Conservation (phyloP, 2,329 filamentous ascomycete genomes). For the Apiospora malaysiana region DNA sequence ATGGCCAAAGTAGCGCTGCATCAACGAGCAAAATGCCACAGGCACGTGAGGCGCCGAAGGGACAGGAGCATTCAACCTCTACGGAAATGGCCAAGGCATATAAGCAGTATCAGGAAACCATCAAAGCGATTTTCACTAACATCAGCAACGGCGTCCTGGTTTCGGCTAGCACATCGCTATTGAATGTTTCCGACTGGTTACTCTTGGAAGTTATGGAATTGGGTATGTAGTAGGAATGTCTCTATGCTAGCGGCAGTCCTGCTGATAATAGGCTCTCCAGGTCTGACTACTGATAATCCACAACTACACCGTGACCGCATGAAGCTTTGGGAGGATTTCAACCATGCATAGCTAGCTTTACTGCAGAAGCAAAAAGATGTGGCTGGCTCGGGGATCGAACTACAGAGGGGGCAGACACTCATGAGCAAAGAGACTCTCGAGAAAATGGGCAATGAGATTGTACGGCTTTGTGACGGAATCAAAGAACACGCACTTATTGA, state of each 20-base stretch:
- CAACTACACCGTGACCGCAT: slow-evolving; percentile 76
- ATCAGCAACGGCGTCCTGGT: slow-evolving; percentile 61
- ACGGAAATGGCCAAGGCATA: slow-evolving; percentile 69
- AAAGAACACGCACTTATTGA: slow-evolving; percentile 94
- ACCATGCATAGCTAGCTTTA: slow-evolving; percentile 85
- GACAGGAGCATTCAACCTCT: background rate
- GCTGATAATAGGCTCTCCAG: slow-evolving; percentile 50
- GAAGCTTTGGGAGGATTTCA: slow-evolving; percentile 92
- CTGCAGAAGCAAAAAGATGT: slow-evolving; percentile 85
- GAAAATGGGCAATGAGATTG: slow-evolving; percentile 80
- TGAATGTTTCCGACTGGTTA: slow-evolving; percentile 61
- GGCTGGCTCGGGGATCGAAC: slow-evolving; percentile 64
- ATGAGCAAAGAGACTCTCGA: slow-evolving; percentile 73
- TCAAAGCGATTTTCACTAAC: slow-evolving; percentile 73
- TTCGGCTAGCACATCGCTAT: slow-evolving; percentile 56
- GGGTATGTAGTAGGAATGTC: slow-evolving; percentile 48
- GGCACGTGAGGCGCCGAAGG: slow-evolving; percentile 44
- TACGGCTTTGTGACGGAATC: slow-evolving; percentile 82
- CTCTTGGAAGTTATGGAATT: slow-evolving; percentile 59
- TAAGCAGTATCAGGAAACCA: slow-evolving; percentile 65
- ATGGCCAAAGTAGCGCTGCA: slow-evolving; percentile 55
- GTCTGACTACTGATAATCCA: slow-evolving; percentile 83
- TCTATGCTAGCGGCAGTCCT: background rate
- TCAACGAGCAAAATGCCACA: slow-evolving; percentile 54
- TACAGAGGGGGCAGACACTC: slow-evolving; percentile 64